Base-by-base conservation (phyloP, 108 stramenopile species). In the Nannochloropsis gaditana region DNA sequence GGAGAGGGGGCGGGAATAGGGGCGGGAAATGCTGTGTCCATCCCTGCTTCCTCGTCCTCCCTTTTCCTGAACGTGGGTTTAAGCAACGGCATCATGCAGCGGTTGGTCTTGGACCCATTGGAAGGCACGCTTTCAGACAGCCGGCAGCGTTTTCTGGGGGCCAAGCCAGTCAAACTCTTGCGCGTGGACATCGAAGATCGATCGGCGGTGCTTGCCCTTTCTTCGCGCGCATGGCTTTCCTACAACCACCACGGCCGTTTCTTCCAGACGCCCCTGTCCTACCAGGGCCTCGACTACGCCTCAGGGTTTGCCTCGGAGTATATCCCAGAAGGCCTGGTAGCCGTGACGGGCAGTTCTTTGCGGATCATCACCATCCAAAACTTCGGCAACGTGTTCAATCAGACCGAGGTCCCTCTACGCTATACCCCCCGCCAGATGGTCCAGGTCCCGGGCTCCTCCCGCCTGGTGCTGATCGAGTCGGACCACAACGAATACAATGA, bases 391-490 rank as follows among this genome's bases (percentile, higher is more conserved):
- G 90, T 94, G 21, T 99, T 98, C 90, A 96, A 97, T 83, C 93
- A 96, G 79, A 93, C 93, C 45, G 90, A 86, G 43, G 85, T 96
- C n/a, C 90, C 92, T 9, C 92, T 99, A 21, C 86, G 89, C 79
- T 89, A 98, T 88, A 99, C 97, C 17, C 98, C 97, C 21, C 95
- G 97, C 80, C 93, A 94, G 85, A 95, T 97, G 91, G 93, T 94
- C 15, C 89, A 85, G 15, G 43, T 91, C 92, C 44, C 88, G 93
- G n/a, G 93, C 50, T 94, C 92, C 83, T 86, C 92, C 83, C 92
- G 95, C 79, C 87, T 98, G 47, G 93, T 94, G n/a, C 91, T 99
- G 45, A 93, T 98, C 41, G 99, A 99, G 89, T 92, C 94, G 82
- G 99, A 99, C 88, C 93, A 93, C 84, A 96, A 98, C 90, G 95